Conservation (phyloP, 257 asterid genomes). For the Salvia hispanica region DNA sequence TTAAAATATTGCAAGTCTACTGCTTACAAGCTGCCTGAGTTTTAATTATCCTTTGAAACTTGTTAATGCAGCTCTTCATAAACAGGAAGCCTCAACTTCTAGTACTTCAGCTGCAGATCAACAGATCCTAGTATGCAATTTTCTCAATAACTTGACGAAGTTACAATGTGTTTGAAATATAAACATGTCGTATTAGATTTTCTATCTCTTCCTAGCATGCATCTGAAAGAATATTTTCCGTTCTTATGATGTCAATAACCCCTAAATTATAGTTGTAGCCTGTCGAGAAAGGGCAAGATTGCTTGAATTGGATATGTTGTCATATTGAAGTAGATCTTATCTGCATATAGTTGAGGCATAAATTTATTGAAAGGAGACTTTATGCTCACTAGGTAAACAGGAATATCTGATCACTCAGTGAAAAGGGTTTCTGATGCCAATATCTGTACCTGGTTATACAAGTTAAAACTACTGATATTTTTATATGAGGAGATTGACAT, state of each 20-base stretch:
- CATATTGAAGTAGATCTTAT: conserved; percentile 18
- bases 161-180: conserved; percentile 12
- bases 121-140: conserved; percentile 79
- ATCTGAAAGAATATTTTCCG: conserved; percentile 12
- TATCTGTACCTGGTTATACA: too few relatives aligned
- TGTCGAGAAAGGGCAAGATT: conserved; percentile 17
- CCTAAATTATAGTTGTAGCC: conserved; percentile 15
- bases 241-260: conserved; percentile 16
- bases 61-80: conserved; percentile 61
- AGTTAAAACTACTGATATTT: too few relatives aligned
- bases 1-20: conserved; percentile 1
- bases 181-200: conserved; percentile 5
- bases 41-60: conserved; percentile 29
- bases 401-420: too few relatives aligned
- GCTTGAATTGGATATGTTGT: conserved; percentile 8
- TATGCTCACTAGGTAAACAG: neutral
- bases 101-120: conserved; percentile 85
- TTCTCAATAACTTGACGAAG: conserved; percentile 23
- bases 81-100: conserved; percentile 59
- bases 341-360: conserved; percentile 15
- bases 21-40: conserved; percentile 28
- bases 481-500: too few relatives aligned
- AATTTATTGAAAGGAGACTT: conserved; percentile 8
- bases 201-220: conserved; percentile 28
- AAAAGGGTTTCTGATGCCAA: too few relatives aligned